Percentiles rank a stretch among this genome's conserved stretches.
phyloP scores from a whole-genome alignment of 768 basidiomycete genomes.

The Boletus patriciae region DNA sequence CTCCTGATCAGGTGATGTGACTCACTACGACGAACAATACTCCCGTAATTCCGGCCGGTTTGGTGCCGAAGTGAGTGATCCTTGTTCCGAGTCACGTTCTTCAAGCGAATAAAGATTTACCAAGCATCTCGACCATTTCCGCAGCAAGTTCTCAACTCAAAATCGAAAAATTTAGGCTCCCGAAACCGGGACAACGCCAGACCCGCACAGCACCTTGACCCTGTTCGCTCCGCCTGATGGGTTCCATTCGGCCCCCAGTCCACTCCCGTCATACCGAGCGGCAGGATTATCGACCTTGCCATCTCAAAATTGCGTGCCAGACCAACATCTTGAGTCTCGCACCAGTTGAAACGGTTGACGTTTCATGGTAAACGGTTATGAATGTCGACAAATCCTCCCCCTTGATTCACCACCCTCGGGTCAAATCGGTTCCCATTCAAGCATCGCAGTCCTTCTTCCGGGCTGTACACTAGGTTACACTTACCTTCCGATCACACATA shows the following conservation, averaged over 20 bases:
- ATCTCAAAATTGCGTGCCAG: not conserved
- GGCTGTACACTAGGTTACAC: too few relatives aligned
- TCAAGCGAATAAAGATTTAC: not conserved
- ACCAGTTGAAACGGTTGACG: conserved; percentile 3
- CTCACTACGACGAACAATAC: not conserved
- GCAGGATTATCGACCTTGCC: not conserved
- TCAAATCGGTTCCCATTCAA: not conserved
- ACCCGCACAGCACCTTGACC: too few relatives aligned
- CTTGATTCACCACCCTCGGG: not conserved
- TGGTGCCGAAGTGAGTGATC: not conserved
- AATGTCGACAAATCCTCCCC: not conserved
- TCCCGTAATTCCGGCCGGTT: not conserved
- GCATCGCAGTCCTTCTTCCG: too few relatives aligned
- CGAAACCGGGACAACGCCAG: not conserved
- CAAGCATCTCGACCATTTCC: not conserved
- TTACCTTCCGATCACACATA: not conserved
- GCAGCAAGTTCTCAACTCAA: not conserved
- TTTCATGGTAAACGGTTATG: not conserved
- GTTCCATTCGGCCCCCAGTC: not conserved
- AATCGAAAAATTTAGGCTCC: not conserved
- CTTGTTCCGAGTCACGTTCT: not conserved
- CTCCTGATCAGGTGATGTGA: not conserved
- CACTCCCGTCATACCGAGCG: not conserved
- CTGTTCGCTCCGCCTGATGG: too few relatives aligned
- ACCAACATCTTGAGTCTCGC: not conserved